Base-by-base conservation (phyloP, 164 flowering plant genomes). In the Kingdonia uniflora region DNA sequence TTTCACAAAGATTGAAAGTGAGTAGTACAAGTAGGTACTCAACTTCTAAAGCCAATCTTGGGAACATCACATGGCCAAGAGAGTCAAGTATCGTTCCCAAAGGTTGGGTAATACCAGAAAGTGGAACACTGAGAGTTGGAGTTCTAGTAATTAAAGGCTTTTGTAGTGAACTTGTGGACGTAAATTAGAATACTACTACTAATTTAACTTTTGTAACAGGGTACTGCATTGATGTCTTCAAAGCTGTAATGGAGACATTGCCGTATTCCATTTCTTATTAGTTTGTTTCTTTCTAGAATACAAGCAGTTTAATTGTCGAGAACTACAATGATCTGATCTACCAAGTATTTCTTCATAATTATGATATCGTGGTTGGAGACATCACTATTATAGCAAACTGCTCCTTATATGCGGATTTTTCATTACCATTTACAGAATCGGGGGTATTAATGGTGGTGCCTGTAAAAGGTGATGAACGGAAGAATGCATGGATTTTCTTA, bases 11-110 rank as follows among this genome's bases (percentile, higher is more conserved):
- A 19, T 17, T 16, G 6, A 5, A 44, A 10, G 35, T 11, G 8
- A 40, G 40, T 5, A 39, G 25, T 17, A 8, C 14, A 15, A 52
- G 40, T 14, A 39, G 12, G 8, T 37, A 51, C 24, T 33, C 42
- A 19, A 8, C 37, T 2, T 11, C 21, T 16, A 6, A 24, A 11
- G 2, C 20, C 26, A n/a, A n/a, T n/a, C n/a, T n/a, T n/a, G n/a
- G n/a, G n/a, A n/a, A n/a, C n/a, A n/a, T n/a, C n/a, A n/a, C 37
- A 14, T 45, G 25, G 51, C 51, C 59, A 45, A 51, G 51, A 10
- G 42, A 56, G 14, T 29, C 33, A 0, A 46, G 26, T 24, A 15
- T 13, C 13, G 42, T 46, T 14, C 59, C 42, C 5, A 37, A 56
- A 44, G n/a, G n/a, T n/a, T n/a, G n/a, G n/a, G n/a, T n/a, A n/a